A percentile compares a stretch with the other conserved stretches of the same genome.
These are phyloP conservation scores for Anthracocystis setariae DNA, from an alignment of 1,284 basidiomycete genomes.

Conservation along the genomic window DNA sequence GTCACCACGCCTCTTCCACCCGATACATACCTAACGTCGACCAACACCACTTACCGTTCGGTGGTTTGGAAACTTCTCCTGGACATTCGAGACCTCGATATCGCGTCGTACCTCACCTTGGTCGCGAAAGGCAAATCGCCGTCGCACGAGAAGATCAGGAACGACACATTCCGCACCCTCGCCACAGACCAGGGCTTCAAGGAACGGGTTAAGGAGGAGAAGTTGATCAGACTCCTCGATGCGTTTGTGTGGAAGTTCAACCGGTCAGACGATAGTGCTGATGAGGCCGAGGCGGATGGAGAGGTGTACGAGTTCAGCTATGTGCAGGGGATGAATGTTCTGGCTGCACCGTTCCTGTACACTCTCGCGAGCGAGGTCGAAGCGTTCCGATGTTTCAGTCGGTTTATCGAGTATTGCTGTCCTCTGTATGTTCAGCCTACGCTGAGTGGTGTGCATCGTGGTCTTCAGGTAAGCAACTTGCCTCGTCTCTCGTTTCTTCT, in stretches of 20 bases:
- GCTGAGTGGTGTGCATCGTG: constrained; percentile 90
- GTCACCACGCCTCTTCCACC: constrained; percentile 37
- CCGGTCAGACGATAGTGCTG: constrained; percentile 69
- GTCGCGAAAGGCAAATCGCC: constrained; percentile 52
- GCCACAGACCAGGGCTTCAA: constrained; percentile 95
- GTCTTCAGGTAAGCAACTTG: constrained; percentile 78
- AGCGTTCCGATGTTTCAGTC: constrained; percentile 92
- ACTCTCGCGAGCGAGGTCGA: constrained; percentile 94
- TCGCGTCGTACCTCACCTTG: constrained; percentile 47
- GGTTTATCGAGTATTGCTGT: constrained; percentile 91
- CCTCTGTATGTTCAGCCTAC: constrained; percentile 96
- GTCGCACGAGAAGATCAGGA: constrained; percentile 70
- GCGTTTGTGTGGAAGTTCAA: constrained; percentile 96
- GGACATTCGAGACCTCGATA: constrained; percentile 32
- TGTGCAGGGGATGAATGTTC: constrained; percentile 98
- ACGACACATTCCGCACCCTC: constrained; percentile 79
- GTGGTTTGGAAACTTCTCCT: constrained; percentile 62
- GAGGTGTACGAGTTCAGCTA: constrained; percentile 79
- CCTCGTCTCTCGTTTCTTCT: neutral
- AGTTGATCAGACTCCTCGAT: constrained; percentile 92
- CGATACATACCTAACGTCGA: constrained; percentile 23
- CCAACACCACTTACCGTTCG: constrained; percentile 31
- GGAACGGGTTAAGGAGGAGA: constrained; percentile 91
- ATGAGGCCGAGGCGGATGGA: constrained; percentile 69
- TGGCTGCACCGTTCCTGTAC: constrained; percentile 95